Conservation (phyloP, 768 basidiomycete species). For the Sistotremastrum niveocremeum region DNA sequence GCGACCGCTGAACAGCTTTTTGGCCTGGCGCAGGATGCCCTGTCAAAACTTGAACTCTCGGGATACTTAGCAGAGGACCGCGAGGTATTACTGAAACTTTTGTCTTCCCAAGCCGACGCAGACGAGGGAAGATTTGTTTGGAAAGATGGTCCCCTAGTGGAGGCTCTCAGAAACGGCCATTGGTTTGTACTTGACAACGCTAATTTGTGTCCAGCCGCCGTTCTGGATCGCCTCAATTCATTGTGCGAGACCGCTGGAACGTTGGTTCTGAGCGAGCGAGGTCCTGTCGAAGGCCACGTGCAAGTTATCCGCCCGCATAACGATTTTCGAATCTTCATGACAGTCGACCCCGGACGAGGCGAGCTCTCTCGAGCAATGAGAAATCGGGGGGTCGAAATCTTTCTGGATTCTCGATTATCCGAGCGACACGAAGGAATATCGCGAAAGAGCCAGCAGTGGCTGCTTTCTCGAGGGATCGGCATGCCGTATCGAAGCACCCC, state of each 20-base stretch:
- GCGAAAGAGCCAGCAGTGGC: too few relatives aligned
- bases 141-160: conserved; percentile 86
- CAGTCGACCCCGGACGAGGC: conserved; percentile 79
- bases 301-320: conserved; percentile 72
- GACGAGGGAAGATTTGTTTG: conserved; percentile 65
- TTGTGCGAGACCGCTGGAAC: conserved; percentile 80
- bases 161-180: conserved; percentile 71
- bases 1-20: too few relatives aligned
- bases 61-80: too few relatives aligned
- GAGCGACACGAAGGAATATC: not conserved
- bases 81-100: too few relatives aligned
- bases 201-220: conserved; percentile 89
- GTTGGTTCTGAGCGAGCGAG: conserved; percentile 81
- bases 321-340: conserved; percentile 88
- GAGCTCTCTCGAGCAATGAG: conserved; percentile 98
- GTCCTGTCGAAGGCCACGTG: conserved; percentile 63
- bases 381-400: conserved; percentile 86
- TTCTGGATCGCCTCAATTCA: conserved; percentile 92
- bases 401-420: conserved; percentile 19
- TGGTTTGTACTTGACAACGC: conserved; percentile 90
- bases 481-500: too few relatives aligned
- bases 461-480: too few relatives aligned
- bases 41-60: too few relatives aligned
- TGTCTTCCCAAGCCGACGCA: not conserved
- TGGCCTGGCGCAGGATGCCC: too few relatives aligned